phyloP scores from a whole-genome alignment of 2,329 filamentous ascomycete genomes.

The Furcasterigmium furcatum region DNA sequence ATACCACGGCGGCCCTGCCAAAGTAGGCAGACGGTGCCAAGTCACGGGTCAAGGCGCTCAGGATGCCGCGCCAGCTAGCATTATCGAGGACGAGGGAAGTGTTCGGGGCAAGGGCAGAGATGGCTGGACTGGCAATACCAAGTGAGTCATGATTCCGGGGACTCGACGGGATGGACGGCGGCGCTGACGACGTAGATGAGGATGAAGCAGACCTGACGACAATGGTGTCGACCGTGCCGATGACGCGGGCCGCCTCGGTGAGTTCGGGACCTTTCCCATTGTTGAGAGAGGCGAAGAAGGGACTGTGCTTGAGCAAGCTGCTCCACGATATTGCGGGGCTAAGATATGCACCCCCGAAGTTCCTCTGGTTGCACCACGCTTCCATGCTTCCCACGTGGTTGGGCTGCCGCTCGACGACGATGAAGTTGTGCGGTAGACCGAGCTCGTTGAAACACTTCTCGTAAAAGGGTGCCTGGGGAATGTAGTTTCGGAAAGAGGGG shows the following conservation, averaged over 20 bases:
- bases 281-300: conserved; percentile 48
- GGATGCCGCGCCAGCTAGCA: conserved; percentile 80
- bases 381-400: conserved; percentile 66
- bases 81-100: conserved; percentile 72
- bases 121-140: conserved; percentile 11
- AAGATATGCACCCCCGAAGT: conserved; percentile 80
- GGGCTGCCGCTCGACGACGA: conserved; percentile 67
- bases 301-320: conserved; percentile 54
- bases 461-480: conserved; percentile 78
- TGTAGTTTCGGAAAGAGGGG: conserved; percentile 57
- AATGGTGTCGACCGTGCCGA: conserved; percentile 80
- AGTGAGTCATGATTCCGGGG: conserved; percentile 29
- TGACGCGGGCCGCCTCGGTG: conserved; percentile 73
- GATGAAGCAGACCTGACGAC: conserved; percentile 54
- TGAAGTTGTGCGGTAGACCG: conserved; percentile 80
- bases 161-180: conserved; percentile 45
- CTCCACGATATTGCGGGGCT: conserved; percentile 66
- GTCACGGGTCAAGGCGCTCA: conserved; percentile 76
- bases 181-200: conserved; percentile 38
- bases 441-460: conserved; percentile 81
- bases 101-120: conserved; percentile 35
- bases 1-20: conserved; percentile 70
- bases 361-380: conserved; percentile 66
- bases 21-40: conserved; percentile 80
- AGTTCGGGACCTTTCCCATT: conserved; percentile 53